Evolutionary conservation across 2,329 filamentous ascomycete genomes (phyloP).

Genomic region (Fusarium continuum): DNA sequence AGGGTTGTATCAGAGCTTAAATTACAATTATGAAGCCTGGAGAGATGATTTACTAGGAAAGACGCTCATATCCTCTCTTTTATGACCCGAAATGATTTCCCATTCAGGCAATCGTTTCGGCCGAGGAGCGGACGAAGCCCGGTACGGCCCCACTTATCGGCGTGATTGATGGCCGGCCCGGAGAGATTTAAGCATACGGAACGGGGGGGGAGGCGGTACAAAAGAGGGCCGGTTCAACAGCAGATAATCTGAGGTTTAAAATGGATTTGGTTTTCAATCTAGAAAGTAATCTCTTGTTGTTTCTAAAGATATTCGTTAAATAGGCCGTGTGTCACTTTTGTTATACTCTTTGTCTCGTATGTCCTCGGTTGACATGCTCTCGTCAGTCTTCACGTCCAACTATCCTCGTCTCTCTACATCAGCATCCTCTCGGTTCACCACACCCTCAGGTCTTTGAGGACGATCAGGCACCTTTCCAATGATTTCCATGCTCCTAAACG

Average conservation of each 20-base stretch:
- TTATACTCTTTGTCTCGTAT: not conserved
- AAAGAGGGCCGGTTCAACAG: not conserved
- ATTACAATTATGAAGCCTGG: fast-evolving
- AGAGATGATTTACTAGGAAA: fast-evolving
- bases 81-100: not conserved
- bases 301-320: not conserved
- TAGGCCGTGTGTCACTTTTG: not conserved
- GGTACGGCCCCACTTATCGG: slow-evolving; percentile 19
- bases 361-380: not conserved
- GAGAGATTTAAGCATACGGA: too few species aligned
- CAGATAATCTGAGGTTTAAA: not conserved
- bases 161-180: slow-evolving; percentile 13
- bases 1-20: not conserved
- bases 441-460: slow-evolving; percentile 31
- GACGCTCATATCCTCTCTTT: not conserved
- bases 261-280: not conserved
- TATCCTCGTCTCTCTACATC: slow-evolving; percentile 31
- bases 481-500: slow-evolving; percentile 63
- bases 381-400: not conserved
- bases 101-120: not conserved
- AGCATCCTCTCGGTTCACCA: slow-evolving; percentile 32
- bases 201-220: not conserved
- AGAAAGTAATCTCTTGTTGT: not conserved
- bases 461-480: slow-evolving; percentile 54
- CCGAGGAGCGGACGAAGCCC: slow-evolving; percentile 10